Evolutionary conservation across 257 asterid genomes (phyloP).

Genomic region (Haberlea rhodopensis): DNA sequence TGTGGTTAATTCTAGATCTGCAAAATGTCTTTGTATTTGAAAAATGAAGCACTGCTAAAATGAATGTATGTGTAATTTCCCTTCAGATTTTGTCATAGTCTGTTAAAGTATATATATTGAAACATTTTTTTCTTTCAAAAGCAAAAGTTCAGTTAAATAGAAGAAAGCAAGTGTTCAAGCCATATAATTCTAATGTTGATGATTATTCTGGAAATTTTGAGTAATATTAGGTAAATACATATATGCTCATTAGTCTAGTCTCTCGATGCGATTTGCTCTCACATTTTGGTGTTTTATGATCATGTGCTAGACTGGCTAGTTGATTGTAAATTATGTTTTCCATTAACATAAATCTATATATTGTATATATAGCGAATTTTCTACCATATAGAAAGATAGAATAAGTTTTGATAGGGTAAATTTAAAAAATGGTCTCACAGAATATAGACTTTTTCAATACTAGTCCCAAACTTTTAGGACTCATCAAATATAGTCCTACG

Average conservation of each 20-base stretch:
- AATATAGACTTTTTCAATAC: too few species aligned
- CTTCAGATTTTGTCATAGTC: neutral
- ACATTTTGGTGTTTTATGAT: too few species aligned
- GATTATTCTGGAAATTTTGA: neutral
- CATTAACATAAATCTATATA: neutral
- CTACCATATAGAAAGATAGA: neutral
- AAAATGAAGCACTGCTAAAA: too few species aligned
- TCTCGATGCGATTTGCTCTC: neutral
- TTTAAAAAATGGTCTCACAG: too few species aligned
- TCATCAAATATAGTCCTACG: too few species aligned
- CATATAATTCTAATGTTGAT: neutral
- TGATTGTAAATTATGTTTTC: too few species aligned
- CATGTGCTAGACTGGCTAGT: too few species aligned
- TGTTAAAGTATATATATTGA: neutral
- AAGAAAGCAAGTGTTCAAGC: neutral
- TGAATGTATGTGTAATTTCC: neutral
- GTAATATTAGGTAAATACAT: too few species aligned
- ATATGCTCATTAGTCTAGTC: neutral
- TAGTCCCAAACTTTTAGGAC: too few species aligned
- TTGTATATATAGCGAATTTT: neutral
- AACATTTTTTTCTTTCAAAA: too few species aligned
- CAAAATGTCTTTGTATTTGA: constrained; percentile 24
- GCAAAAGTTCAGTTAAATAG: neutral
- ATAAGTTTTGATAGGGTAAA: too few species aligned
- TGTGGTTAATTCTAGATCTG: constrained; percentile 29